phyloP scores from a whole-genome alignment of 805 yeast species.

The Lipomyces spencermartinsiae region DNA sequence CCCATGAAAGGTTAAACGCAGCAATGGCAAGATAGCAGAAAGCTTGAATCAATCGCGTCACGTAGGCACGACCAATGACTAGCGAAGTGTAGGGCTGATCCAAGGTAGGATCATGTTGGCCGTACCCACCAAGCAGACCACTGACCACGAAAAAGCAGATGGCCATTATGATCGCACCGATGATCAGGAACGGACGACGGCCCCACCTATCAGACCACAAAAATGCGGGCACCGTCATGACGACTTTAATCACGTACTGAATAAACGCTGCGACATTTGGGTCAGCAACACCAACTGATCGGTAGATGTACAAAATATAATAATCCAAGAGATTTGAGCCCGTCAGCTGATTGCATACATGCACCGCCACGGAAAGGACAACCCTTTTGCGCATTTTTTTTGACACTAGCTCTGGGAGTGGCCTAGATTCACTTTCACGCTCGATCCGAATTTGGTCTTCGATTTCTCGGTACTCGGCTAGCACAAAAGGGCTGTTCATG shows the following conservation, averaged over 20 bases:
- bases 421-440: not conserved
- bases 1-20: conserved; percentile 58
- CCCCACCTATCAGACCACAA: conserved; percentile 63
- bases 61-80: conserved; percentile 65
- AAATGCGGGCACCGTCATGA: conserved; percentile 59
- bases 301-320: conserved; percentile 53
- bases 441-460: conserved; percentile 15
- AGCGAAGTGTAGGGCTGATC: conserved; percentile 41
- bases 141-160: conserved; percentile 71
- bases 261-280: conserved; percentile 52
- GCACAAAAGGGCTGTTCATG: conserved; percentile 25
- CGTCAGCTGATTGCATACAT: conserved; percentile 40
- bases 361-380: conserved; percentile 48
- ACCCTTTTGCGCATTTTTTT: conserved; percentile 8
- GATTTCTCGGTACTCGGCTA: conserved; percentile 24
- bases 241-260: conserved; percentile 55
- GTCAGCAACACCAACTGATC: conserved; percentile 56
- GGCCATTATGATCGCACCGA: conserved; percentile 69
- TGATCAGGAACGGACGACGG: conserved; percentile 64
- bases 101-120: conserved; percentile 45
- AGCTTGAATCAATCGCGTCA: conserved; percentile 52
- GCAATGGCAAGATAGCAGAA: conserved; percentile 62
- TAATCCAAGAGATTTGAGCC: conserved; percentile 52
- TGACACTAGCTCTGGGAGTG: not conserved
- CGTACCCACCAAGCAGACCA: conserved; percentile 56